Base-by-base conservation (phyloP, 768 basidiomycete genomes). In the Amanita inopinata region DNA sequence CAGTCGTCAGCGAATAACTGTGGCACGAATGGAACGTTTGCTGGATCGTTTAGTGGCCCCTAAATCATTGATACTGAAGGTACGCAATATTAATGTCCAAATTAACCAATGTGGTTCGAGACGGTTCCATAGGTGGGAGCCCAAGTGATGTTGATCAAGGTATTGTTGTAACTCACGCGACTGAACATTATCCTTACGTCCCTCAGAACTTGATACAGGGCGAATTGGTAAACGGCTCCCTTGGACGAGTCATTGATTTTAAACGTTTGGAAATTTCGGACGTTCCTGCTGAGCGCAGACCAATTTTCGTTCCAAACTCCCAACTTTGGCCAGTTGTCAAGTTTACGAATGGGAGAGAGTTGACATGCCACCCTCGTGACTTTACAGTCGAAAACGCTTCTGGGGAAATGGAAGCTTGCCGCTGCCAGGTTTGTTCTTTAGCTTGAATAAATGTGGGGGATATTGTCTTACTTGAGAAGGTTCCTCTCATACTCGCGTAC, bases 111-210 rank as follows among this genome's bases (percentile, higher is more conserved):
- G 22, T 18, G 15, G 15, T 31, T 14, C 37, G 25, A 45, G n/a
- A 3, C 11, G 10, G 20, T 32, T 40, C 45, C 31, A 9, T 11
- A 88, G 74, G 65, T 81, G 39, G 82, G 81, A 9, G 85, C 88
- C 2, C 91, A 94, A 56, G 91, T 94, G 3, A 89, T 89, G 86
- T 56, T 85, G 2, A 69, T 83, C 49, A 83, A 83, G 67, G 82
- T 77, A 45, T 5, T 35, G 12, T 15, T 22, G 11, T 4, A 3
- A 11, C 0, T 30, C 19, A 4, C 10, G 5, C 27, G 7, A 10
- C 3, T n/a, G 33, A 38, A 31, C 40, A 32, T 47, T 9, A 40
- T 34, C 10, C 22, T 36, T 17, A 25, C n/a, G 24, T 37, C 25
- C 11, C 33, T 17, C 49, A 85, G 82, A 86, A 86, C 49, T 56